Evolutionary conservation across 768 basidiomycete species (phyloP).

Genomic region (Guyanaporus albipodus): DNA sequence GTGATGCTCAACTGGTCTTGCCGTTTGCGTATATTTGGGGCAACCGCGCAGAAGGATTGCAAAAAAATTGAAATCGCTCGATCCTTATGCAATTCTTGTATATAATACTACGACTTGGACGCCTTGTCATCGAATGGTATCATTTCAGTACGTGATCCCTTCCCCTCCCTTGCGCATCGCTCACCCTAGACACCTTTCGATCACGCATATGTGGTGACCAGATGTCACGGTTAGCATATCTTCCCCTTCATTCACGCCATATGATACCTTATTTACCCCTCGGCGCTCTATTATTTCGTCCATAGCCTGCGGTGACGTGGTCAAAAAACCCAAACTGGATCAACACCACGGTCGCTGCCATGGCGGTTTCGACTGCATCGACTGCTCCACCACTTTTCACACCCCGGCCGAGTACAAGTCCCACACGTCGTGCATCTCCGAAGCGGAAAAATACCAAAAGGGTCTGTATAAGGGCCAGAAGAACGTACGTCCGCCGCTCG

Average conservation of each 20-base stretch:
- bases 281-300: background rate
- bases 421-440: conserved; percentile 82
- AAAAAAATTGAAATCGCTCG: too few species aligned
- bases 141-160: conserved; percentile 57
- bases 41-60: too few species aligned
- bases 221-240: conserved; percentile 61
- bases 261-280: background rate
- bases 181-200: background rate
- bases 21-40: too few species aligned
- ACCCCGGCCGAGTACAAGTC: conserved; percentile 73
- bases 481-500: conserved; percentile 26
- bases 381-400: conserved; percentile 83
- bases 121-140: conserved; percentile 48
- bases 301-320: conserved; percentile 75
- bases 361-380: conserved; percentile 74
- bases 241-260: background rate
- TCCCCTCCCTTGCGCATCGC: background rate
- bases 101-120: background rate
- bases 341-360: conserved; percentile 62
- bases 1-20: too few species aligned
- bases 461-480: conserved; percentile 78
- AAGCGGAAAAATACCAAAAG: conserved; percentile 94
- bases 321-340: conserved; percentile 93
- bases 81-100: too few species aligned
- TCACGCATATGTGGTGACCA: conserved; percentile 28